A percentile compares a stretch with the other conserved stretches of the same genome.
Conservation (phyloP, 2,329 filamentous ascomycete species). For the Xylaria sp. region DNA sequence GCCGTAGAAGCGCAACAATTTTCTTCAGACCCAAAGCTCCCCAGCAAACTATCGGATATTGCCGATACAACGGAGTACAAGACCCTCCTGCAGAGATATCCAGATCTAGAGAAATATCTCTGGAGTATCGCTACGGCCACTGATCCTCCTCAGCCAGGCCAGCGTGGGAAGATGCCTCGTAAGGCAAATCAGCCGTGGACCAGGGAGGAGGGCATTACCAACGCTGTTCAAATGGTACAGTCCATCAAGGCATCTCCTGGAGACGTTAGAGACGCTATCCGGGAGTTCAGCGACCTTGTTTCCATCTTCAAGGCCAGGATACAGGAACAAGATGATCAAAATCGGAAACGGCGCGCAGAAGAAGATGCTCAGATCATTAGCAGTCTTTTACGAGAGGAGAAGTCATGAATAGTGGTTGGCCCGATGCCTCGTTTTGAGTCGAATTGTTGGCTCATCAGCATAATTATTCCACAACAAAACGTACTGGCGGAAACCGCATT, state of each 20-base stretch:
- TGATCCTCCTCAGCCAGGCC: slow-evolving; percentile 43
- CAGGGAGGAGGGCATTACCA: slow-evolving; percentile 65
- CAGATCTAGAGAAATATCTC: slow-evolving; percentile 44
- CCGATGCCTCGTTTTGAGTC: neutral
- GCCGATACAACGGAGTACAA: slow-evolving; percentile 48
- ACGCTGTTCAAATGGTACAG: slow-evolving; percentile 64
- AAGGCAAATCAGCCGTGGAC: slow-evolving; percentile 60
- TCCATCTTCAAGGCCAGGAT: slow-evolving; percentile 53
- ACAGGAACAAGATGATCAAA: slow-evolving; percentile 50
- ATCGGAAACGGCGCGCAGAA: slow-evolving; percentile 58
- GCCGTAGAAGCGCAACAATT: neutral
- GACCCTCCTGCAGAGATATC: slow-evolving; percentile 45
- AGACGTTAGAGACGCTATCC: slow-evolving; percentile 67
- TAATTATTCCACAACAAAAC: neutral
- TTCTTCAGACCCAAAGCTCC: slow-evolving; percentile 1
- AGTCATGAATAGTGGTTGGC: slow-evolving; percentile 17
- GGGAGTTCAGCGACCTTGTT: slow-evolving; percentile 69
- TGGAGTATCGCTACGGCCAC: slow-evolving; percentile 48
- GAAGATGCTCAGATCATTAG: slow-evolving; percentile 56
- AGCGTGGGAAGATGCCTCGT: slow-evolving; percentile 23
- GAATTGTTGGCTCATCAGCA: neutral
- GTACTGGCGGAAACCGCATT: too few relatives aligned
- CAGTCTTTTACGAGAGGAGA: slow-evolving; percentile 34
- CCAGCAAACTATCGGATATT: slow-evolving; percentile 38
- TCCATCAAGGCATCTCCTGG: slow-evolving; percentile 60